Evolutionary conservation across 371 early-diverging fungal genomes (phyloP).

Genomic region (Circinella minor): DNA sequence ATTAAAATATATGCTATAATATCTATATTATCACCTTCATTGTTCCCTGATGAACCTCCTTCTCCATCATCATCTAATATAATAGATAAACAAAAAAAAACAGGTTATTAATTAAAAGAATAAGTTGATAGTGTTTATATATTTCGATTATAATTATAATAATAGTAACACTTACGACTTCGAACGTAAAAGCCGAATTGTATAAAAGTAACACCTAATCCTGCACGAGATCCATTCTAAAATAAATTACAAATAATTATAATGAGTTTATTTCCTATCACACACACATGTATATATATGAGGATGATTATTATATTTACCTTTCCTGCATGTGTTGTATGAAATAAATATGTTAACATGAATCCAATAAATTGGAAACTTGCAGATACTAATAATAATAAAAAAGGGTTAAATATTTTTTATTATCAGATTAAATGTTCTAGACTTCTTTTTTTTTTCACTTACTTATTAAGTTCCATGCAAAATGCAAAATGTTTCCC

Average conservation of each 20-base stretch:
- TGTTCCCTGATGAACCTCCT: conserved; percentile 10
- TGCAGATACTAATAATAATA: conserved; percentile 53
- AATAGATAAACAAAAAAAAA: not conserved
- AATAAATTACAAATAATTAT: not conserved
- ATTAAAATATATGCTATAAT: conserved; percentile 50
- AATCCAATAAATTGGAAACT: conserved; percentile 75
- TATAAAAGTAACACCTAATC: conserved; percentile 60
- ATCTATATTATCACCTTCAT: conserved; percentile 20
- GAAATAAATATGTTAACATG: conserved; percentile 63
- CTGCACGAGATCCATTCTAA: conserved; percentile 56
- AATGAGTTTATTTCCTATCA: not conserved
- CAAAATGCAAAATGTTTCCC: conserved; percentile 57
- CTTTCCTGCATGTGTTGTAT: conserved; percentile 59
- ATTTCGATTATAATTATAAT: not conserved
- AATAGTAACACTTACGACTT: conserved; percentile 30
- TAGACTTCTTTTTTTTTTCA: not conserved
- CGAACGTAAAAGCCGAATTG: conserved; percentile 57
- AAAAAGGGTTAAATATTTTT: not conserved
- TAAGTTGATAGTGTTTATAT: not conserved
- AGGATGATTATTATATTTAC: conserved; percentile 20
- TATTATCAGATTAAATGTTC: too few relatives aligned
- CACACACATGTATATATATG: not conserved
- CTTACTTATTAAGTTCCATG: conserved; percentile 63
- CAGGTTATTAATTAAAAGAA: not conserved
- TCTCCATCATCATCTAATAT: conserved; percentile 17